Evolutionary conservation across 257 asterid species (phyloP), one percentile per base, ranked within the genome.

Genomic region (Avicennia marina): DNA sequence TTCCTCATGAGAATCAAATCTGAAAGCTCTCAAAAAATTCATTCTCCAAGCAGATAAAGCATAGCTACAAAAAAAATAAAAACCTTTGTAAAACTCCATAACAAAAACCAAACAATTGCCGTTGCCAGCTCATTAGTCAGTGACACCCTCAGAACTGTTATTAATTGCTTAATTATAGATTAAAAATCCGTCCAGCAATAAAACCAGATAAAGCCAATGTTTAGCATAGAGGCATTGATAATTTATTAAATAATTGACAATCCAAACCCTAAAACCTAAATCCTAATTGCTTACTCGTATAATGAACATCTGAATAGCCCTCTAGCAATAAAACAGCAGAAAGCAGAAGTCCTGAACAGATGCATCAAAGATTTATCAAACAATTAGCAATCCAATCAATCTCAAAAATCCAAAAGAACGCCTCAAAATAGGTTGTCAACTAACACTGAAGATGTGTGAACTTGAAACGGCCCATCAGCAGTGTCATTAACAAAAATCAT

Each of bases 101-200:
- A 33, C 44, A 53, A 44, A 25, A 20, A 51, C 57, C 20, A 32
- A 41, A 27, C 3, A 51, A 52, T 59, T 15, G 29, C 41, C 17
- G 39, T 25, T 13, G 64, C 51, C 52, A 39, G 39, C 67, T 42
- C 31, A 43, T 42, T 12, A 38, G 38, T 44, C 69, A 60, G 20
- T 34, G 24, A 18, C 18, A 63, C 54, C 70, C 26, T 19, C 59
- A 39, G 15, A 53, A 22, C 42, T 31, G 38, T 48, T 33, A 63
- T 63, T 39, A 32, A 47, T 46, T 36, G 13, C 6, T 36, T 2
- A 12, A 36, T 4, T 36, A 12, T 11, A 5, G 12, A 7, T 5
- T 12, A 36, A 36, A 11, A 36, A 57, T 21, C 36, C 15, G 39
- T 31, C 41, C 6, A 49, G 36, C 24, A 44, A 42, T 36, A 36